Evolutionary conservation across 805 yeast species (phyloP).

Genomic region (Kodamaea sagamina): DNA sequence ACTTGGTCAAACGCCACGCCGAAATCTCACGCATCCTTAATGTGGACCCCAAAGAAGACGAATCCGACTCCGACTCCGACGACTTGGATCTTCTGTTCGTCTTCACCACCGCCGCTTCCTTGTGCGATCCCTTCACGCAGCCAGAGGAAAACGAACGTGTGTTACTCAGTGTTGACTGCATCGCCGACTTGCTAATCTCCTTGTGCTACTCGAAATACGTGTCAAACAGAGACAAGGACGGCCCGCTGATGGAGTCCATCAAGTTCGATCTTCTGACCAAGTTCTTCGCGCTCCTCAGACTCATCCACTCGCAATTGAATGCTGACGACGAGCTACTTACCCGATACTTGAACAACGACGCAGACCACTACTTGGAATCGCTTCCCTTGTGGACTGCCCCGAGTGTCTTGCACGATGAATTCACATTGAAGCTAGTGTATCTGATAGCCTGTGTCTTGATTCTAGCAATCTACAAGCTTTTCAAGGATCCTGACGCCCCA

Average conservation of each 20-base stretch:
- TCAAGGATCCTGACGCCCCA: conserved; percentile 20
- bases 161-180: conserved; percentile 55
- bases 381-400: conserved; percentile 32
- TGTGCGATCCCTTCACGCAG: conserved; percentile 66
- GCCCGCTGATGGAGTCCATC: conserved; percentile 25
- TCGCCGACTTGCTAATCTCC: conserved; percentile 54
- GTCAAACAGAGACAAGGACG: background rate
- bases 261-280: conserved; percentile 37
- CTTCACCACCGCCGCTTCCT: conserved; percentile 19
- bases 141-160: conserved; percentile 60
- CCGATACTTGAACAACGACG: conserved; percentile 43
- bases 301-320: conserved; percentile 37
- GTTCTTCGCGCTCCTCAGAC: conserved; percentile 39
- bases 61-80: conserved; percentile 2
- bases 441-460: conserved; percentile 35
- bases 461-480: conserved; percentile 35
- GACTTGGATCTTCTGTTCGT: conserved; percentile 12
- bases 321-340: conserved; percentile 46
- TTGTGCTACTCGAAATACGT: conserved; percentile 25
- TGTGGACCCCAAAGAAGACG: conserved; percentile 4
- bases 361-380: conserved; percentile 26
- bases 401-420: conserved; percentile 19
- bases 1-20: conserved; percentile 10
- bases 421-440: conserved; percentile 29
- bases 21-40: conserved; percentile 8